These are phyloP conservation scores for Coniochaeta prunicola DNA, from an alignment of 2,329 filamentous ascomycete genomes.

Conservation along the genomic window DNA sequence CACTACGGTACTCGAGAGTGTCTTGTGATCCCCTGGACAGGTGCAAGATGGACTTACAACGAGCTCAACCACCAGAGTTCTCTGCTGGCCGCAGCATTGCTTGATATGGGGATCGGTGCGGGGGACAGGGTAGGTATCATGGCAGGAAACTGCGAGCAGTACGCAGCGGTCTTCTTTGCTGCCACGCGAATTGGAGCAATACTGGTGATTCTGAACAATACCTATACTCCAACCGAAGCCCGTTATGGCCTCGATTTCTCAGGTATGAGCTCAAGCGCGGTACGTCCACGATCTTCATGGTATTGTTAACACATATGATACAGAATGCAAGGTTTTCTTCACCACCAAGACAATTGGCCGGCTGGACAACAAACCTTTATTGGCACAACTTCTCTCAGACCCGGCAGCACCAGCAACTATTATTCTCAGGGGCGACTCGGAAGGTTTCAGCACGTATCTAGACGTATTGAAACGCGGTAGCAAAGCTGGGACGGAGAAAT, in stretches of 20 bases:
- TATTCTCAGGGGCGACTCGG: conserved; percentile 49
- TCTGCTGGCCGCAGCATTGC: conserved; percentile 55
- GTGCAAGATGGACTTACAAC: conserved; percentile 65
- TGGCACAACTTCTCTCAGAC: conserved; percentile 43
- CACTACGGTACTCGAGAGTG: conserved; percentile 60
- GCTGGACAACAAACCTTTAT: conserved; percentile 53
- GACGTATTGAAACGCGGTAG: conserved; percentile 47
- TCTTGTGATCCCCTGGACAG: conserved; percentile 69
- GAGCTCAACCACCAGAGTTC: conserved; percentile 56
- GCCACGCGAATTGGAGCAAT: conserved; percentile 60
- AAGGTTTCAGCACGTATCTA: conserved; percentile 51
- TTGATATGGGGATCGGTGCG: conserved; percentile 58
- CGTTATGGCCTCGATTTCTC: conserved; percentile 65
- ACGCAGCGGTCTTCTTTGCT: conserved; percentile 69
- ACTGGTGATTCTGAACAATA: conserved; percentile 75
- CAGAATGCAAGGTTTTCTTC: conserved; percentile 67
- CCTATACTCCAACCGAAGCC: conserved; percentile 67
- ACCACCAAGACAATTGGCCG: conserved; percentile 63
- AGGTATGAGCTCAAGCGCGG: conserved; percentile 33
- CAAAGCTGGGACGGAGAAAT: conserved; percentile 36
- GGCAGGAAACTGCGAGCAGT: conserved; percentile 75
- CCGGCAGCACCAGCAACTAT: conserved; percentile 43
- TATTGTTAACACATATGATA: not conserved
- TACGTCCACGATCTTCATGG: not conserved
- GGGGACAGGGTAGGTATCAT: conserved; percentile 70